Conservation (phyloP, 176 grass and related monocot genomes). For the Cenchrus americanus region DNA sequence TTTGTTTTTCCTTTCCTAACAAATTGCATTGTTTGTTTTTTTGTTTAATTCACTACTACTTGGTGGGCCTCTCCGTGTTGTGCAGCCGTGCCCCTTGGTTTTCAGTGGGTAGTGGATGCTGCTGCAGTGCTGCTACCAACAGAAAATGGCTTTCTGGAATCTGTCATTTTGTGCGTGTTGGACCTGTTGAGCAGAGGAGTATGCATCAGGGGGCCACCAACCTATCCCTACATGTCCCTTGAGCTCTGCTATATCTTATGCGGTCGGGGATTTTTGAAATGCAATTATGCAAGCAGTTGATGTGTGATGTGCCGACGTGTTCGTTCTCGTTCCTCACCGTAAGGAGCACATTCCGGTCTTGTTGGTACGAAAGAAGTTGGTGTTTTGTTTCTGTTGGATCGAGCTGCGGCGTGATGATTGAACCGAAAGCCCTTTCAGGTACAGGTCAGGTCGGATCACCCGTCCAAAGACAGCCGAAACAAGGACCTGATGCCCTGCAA, state of each 20-base stretch:
- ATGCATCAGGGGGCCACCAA: background rate
- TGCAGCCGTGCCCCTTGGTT: slow-evolving; percentile 8
- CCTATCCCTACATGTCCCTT: slow-evolving; percentile 18
- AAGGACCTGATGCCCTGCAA: background rate
- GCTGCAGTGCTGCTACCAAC: slow-evolving; percentile 22
- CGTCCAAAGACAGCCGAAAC: slow-evolving; percentile 8
- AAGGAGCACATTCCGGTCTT: background rate
- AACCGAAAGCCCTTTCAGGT: background rate
- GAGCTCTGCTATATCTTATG: background rate
- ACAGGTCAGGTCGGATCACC: background rate
- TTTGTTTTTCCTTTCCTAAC: background rate
- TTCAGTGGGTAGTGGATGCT: slow-evolving; percentile 38
- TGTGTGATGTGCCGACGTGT: background rate
- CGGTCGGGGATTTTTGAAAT: background rate
- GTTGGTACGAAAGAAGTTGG: slow-evolving; percentile 22
- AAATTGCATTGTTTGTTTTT: background rate
- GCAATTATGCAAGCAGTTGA: background rate
- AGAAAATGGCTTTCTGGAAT: slow-evolving; percentile 43
- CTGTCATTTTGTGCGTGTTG: slow-evolving; percentile 4
- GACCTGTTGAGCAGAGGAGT: background rate
- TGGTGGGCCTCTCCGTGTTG: background rate
- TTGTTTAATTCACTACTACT: background rate
- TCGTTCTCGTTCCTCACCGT: background rate
- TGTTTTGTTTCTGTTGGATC: slow-evolving; percentile 11
- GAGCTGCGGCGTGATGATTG: background rate